Evolutionary conservation across 2,329 filamentous ascomycete species (phyloP).

Genomic region (Lecanicillium sp.): DNA sequence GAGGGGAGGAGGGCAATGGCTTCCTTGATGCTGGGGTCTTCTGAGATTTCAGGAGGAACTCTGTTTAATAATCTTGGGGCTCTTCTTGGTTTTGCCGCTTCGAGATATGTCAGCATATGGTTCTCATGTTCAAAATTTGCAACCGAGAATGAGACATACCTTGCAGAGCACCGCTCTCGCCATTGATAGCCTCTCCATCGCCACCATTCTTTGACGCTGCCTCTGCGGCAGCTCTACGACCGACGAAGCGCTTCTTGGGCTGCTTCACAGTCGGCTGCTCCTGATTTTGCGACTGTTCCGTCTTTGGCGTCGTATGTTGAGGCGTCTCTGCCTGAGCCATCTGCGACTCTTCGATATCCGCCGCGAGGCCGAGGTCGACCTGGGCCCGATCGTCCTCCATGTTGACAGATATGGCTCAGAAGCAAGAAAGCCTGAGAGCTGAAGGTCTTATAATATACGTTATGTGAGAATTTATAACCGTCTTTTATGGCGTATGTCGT

Average conservation of each 20-base stretch:
- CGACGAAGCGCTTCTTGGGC: slow-evolving; percentile 89
- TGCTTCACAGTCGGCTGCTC: slow-evolving; percentile 47
- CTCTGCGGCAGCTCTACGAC: slow-evolving; percentile 64
- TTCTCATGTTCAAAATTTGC: neutral
- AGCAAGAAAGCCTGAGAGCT: neutral
- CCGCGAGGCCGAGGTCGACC: slow-evolving; percentile 61
- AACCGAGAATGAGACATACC: slow-evolving; percentile 33
- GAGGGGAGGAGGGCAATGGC: slow-evolving; percentile 78
- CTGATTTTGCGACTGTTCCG: slow-evolving; percentile 18
- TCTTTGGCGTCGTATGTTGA: slow-evolving; percentile 16
- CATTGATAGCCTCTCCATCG: slow-evolving; percentile 14
- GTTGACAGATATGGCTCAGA: neutral
- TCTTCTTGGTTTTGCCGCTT: slow-evolving; percentile 64
- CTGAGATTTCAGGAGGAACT: slow-evolving; percentile 77
- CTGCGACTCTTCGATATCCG: slow-evolving; percentile 50
- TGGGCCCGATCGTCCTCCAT: slow-evolving; percentile 74
- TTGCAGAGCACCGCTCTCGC: slow-evolving; percentile 27
- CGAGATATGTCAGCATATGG: slow-evolving; percentile 1
- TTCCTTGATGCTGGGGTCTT: slow-evolving; percentile 77
- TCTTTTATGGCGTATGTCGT: no score
- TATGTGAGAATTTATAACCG: no score
- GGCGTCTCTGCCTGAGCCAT: slow-evolving; percentile 25
- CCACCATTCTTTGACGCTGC: slow-evolving; percentile 34
- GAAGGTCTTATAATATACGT: no score
- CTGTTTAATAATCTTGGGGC: slow-evolving; percentile 80